Base-by-base conservation (phyloP, 768 basidiomycete genomes). In the Termitomyces sp. region DNA sequence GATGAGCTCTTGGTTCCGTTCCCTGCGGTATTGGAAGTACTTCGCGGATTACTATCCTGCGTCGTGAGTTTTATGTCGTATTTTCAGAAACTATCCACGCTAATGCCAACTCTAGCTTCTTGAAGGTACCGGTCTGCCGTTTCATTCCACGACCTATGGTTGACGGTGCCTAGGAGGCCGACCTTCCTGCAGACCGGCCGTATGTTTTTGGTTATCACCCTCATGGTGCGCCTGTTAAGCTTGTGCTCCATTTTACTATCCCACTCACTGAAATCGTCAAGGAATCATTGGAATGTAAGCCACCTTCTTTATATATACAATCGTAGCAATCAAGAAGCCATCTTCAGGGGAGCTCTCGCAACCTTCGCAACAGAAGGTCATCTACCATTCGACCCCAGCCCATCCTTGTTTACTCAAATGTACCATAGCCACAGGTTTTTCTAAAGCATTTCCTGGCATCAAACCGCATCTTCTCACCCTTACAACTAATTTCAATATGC, bases 121-220 rank as follows among this genome's bases (percentile, higher is more conserved):
- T 81, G 58, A 84, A 84, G 80, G 82, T 81, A 58, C 56, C 67
- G 19, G 50, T 58, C 43, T 10, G 34, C 14, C 17, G 47, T 29
- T 45, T 37, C 11, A 27, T 54, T 45, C 45, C 31, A 38, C 44
- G 8, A 12, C 11, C 56, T 63, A 62, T 51, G 56, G 41, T 57
- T 66, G 49, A 60, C 65, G 58, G 62, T 29, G 42, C 43, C 27
- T 50, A 95, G 94, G 94, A 93, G 73, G 87, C 85, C 35, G 92
- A 96, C 62, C 80, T 99, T 23, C 94, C 96, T 0, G 77, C 96
- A 11, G 92, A 97, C 69, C 77, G 95, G 60, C 88, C 92, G 19
- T 99, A 99, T 73, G 82, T 99, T 14, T 99, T 99, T 72, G 97
- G 96, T 8, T 98, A 98, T 71, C 97, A 99, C 71, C 97, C 97